These are phyloP conservation scores for Paracamarosporium sp. DNA, from an alignment of 2,329 filamentous ascomycete genomes.

Conservation along the genomic window DNA sequence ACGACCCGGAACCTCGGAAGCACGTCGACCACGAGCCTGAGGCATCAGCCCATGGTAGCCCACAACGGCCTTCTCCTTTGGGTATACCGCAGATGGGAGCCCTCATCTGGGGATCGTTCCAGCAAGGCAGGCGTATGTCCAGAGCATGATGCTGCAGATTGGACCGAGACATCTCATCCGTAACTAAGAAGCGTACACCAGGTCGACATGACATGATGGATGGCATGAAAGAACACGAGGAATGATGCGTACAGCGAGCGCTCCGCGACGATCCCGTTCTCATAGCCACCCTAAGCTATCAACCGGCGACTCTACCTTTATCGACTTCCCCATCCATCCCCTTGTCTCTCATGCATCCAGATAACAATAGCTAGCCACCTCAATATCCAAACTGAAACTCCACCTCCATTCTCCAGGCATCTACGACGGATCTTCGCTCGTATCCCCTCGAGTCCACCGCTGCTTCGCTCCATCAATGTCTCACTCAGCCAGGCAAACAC, in stretches of 20 bases:
- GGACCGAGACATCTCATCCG: not conserved
- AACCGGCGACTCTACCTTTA: not conserved
- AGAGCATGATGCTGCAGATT: not conserved
- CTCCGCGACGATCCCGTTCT: too few species aligned
- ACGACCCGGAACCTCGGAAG: slow-evolving; percentile 2
- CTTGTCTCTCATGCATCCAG: not conserved
- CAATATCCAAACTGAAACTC: not conserved
- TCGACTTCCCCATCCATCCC: not conserved
- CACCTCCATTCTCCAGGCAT: too few species aligned
- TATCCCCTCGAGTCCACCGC: not conserved
- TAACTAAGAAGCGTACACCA: not conserved
- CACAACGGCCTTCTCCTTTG: not conserved
- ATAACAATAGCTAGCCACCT: not conserved
- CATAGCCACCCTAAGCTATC: not conserved
- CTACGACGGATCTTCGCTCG: not conserved
- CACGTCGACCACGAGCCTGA: not conserved
- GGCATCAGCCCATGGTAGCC: not conserved
- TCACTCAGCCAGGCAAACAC: not conserved
- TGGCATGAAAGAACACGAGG: not conserved
- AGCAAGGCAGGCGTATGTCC: not conserved
- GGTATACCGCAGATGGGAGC: not conserved
- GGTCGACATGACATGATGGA: not conserved
- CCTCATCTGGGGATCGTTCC: not conserved
- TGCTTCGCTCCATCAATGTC: not conserved
- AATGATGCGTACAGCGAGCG: not conserved